Conservation (phyloP, 75 land plant genomes). For the Cryptomeria japonica region DNA sequence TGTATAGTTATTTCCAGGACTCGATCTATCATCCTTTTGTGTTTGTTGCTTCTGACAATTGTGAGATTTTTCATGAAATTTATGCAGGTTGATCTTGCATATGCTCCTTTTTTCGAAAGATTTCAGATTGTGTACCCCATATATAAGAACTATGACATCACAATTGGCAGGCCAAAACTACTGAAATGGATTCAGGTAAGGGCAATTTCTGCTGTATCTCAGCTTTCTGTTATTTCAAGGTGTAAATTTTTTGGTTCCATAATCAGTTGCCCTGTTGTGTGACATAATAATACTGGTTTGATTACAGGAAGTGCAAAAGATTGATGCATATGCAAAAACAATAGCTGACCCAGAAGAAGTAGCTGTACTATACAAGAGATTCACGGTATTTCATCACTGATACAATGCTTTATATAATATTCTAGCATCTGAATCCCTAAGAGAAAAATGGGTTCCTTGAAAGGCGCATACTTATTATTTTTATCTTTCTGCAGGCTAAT, state of each 20-base stretch:
- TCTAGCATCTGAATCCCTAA: background rate
- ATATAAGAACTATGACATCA: slow-evolving; percentile 61
- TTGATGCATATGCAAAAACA: slow-evolving; percentile 62
- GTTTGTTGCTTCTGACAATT: background rate
- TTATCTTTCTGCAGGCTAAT: background rate
- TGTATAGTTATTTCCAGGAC: background rate
- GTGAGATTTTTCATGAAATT: background rate
- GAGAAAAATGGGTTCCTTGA: background rate
- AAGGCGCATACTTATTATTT: background rate
- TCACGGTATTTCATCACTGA: background rate
- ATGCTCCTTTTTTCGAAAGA: slow-evolving; percentile 91
- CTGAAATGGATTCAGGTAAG: slow-evolving; percentile 77
- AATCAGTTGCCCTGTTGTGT: background rate
- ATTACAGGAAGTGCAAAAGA: slow-evolving; percentile 58
- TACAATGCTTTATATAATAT: background rate
- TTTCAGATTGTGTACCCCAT: slow-evolving; percentile 40
- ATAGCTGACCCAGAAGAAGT: slow-evolving; percentile 26
- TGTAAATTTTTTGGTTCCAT: too few species aligned
- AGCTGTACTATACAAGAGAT: slow-evolving; percentile 23
- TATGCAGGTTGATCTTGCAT: slow-evolving; percentile 81
- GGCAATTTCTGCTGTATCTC: background rate
- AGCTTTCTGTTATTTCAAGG: too few species aligned
- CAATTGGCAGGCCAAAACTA: slow-evolving; percentile 75
- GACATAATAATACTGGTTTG: background rate
- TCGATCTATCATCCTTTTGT: background rate